Evolutionary conservation across 805 yeast genomes (phyloP), one percentile per base, ranked within the genome.

Genomic region (Osmozyma mogii): DNA sequence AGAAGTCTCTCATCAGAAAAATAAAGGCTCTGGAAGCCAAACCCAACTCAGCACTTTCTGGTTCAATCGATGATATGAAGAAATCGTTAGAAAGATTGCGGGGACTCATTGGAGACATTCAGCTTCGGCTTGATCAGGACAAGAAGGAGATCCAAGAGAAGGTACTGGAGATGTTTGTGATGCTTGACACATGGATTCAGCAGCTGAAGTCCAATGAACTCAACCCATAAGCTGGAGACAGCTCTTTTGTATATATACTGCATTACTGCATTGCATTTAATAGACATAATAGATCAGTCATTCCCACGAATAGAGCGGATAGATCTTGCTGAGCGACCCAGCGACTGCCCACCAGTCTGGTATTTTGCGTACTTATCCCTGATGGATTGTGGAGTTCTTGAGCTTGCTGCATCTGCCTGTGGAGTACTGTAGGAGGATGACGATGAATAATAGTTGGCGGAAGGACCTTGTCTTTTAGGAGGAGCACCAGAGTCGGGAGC

Each of bases 51-150:
- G 25, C 14, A 21, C 14, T 17, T 17, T n/a, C 24, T 15, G 4
- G 15, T 6, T 14, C 19, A 9, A 4, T 24, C 5, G 23, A 21
- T 6, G 35, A 27, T 9, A 34, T 36, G 32, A 24, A 22, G n/a
- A 16, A 20, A 12, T 38, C 43, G 3, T 31, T 51, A 15, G 26
- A 19, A 6, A 41, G 38, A 25, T 31, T 58, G 17, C 43, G 45
- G 20, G 58, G 56, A 1, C 48, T 61, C 24, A 53, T 61, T 13
- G 65, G 64, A 6, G 65, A 61, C 41, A 46, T 58, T 6, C 40
- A 46, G 4, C 34, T 47, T 10, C 47, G 65, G n/a, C 32, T 62
- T 19, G 41, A 47, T 10, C 47, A 50, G 22, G 66, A 61, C 31
- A 47, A 48, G n/a, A 22, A 22, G 6, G 65, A 59, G 24, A 35